Percentiles rank a stretch among this genome's conserved stretches.
Evolutionary conservation across 768 basidiomycete genomes (phyloP).

Genomic region (Amanita exitialis): DNA sequence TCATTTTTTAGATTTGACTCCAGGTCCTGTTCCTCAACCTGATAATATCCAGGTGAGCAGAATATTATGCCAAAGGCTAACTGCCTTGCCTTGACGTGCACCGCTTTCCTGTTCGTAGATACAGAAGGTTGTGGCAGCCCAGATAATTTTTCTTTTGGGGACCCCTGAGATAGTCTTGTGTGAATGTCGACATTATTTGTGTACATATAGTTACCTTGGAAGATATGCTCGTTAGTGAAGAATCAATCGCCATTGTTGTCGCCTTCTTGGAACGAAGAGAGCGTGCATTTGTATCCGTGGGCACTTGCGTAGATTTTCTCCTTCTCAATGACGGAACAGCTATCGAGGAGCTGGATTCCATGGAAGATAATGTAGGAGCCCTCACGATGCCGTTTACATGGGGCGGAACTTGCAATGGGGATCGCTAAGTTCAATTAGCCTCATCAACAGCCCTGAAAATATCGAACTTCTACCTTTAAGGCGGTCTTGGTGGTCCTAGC

Average conservation of each 20-base stretch:
- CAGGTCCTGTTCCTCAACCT: conserved; percentile 5
- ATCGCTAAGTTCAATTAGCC: not conserved
- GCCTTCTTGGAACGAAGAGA: conserved; percentile 36
- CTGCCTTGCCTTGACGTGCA: conserved; percentile 6
- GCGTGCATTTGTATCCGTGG: conserved; percentile 25
- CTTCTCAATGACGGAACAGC: not conserved
- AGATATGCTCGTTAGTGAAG: conserved; percentile 27
- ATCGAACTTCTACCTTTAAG: not conserved
- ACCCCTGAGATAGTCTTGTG: not conserved
- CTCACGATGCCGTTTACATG: conserved; percentile 4
- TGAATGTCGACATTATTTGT: not conserved
- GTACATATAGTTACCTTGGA: conserved; percentile 21
- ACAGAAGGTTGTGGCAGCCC: not conserved
- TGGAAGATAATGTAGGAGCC: conserved; percentile 3
- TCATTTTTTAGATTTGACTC: conserved; percentile 1
- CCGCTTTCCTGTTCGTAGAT: conserved; percentile 6
- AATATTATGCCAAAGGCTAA: not conserved
- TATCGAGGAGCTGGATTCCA: not conserved
- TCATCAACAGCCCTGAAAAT: not conserved
- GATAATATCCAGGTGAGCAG: conserved; percentile 9
- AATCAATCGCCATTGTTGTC: conserved; percentile 14
- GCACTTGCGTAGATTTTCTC: not conserved
- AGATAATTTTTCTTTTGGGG: not conserved
- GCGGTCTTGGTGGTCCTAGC: not conserved
- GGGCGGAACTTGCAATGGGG: conserved; percentile 3